Conservation (phyloP, 2,329 filamentous ascomycete species). For the Graphilbum fragrans region DNA sequence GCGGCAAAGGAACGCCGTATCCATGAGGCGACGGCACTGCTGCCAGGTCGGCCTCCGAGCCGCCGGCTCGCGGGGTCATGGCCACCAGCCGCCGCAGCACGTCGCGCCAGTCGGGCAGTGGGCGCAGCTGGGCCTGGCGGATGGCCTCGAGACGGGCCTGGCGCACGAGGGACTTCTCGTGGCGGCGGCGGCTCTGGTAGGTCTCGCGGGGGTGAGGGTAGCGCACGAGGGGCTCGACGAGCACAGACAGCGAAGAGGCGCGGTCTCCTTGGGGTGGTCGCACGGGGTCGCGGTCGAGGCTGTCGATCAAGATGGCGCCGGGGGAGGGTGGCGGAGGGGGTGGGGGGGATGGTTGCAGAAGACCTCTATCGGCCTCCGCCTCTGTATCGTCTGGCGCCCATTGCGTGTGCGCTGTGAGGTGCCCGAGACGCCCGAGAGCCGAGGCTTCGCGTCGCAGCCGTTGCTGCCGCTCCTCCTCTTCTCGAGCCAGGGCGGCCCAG, state of each 20-base stretch:
- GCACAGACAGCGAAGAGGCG: slow-evolving; percentile 12
- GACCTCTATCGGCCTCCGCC: not conserved
- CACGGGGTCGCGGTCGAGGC: slow-evolving; percentile 12
- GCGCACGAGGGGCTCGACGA: slow-evolving; percentile 14
- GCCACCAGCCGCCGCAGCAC: slow-evolving; percentile 25
- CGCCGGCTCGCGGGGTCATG: slow-evolving; percentile 17
- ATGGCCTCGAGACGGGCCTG: slow-evolving; percentile 25
- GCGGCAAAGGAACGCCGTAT: not conserved
- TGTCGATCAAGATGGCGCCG: slow-evolving; percentile 11
- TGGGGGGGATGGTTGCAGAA: not conserved
- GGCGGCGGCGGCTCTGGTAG: slow-evolving; percentile 10
- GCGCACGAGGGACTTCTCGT: slow-evolving; percentile 16
- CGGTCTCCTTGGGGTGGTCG: slow-evolving; percentile 5
- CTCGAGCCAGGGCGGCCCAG: slow-evolving; percentile 2
- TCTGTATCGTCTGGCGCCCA: not conserved
- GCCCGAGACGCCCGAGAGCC: too few species aligned
- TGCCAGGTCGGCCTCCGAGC: too few species aligned
- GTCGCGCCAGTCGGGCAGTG: slow-evolving; percentile 25
- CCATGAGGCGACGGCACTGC: slow-evolving; percentile 1
- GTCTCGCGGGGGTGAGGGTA: slow-evolving; percentile 13
- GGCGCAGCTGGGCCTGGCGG: slow-evolving; percentile 16
- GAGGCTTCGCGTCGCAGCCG: not conserved
- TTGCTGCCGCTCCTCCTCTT: slow-evolving; percentile 1
- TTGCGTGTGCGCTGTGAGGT: too few species aligned
- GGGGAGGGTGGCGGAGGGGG: slow-evolving; percentile 1